These are phyloP conservation scores for Dryas octopetala DNA, from an alignment of 306 rosid species.

Conservation along the genomic window DNA sequence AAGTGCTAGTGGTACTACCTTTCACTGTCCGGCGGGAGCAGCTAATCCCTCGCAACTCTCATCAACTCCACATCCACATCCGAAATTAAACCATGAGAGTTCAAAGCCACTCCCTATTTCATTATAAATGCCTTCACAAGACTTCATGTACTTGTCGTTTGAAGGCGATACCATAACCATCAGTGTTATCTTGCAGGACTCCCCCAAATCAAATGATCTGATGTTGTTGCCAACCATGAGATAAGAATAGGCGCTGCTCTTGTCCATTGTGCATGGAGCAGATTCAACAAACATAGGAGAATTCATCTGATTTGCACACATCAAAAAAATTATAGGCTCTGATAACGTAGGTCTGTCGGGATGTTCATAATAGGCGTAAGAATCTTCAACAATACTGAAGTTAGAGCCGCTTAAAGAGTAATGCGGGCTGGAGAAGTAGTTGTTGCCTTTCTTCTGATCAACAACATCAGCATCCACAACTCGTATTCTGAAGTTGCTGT, in stretches of 20 bases:
- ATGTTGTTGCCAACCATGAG: background rate
- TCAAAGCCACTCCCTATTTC: too few species aligned
- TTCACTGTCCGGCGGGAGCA: too few species aligned
- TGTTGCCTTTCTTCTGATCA: background rate
- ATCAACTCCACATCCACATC: background rate
- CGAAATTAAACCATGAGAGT: background rate
- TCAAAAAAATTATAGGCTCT: background rate
- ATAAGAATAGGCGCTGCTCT: background rate
- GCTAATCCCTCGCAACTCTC: background rate
- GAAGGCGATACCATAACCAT: too few species aligned
- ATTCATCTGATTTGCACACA: background rate
- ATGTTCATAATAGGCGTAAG: too few species aligned
- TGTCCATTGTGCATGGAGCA: background rate
- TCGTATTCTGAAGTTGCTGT: conserved; percentile 28
- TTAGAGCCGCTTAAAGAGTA: background rate
- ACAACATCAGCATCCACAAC: conserved; percentile 20
- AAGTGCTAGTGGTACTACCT: too few species aligned
- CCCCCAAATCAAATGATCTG: background rate
- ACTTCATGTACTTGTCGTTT: too few species aligned
- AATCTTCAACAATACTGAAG: background rate
- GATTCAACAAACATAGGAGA: background rate
- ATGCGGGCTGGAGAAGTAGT: background rate
- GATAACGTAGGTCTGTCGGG: too few species aligned
- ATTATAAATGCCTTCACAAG: too few species aligned
- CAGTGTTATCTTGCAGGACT: background rate